Base-by-base conservation (phyloP, 108 stramenopile genomes). In the Seminavis robusta region DNA sequence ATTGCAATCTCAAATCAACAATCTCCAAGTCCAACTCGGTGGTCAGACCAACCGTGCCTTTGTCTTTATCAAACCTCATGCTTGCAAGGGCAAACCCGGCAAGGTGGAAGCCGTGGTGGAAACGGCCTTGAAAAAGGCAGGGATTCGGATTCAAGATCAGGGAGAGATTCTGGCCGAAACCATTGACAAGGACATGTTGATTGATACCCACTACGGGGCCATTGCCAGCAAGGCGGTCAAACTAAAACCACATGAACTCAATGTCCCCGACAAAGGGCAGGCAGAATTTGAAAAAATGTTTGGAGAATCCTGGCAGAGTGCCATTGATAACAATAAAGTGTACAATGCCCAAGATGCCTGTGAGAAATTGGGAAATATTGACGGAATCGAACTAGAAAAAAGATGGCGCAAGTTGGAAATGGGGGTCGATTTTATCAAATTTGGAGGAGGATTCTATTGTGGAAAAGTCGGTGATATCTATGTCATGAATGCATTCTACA, bases 401-500 rank as follows among this genome's bases (percentile, higher is more conserved):
- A n/a, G n/a, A n/a, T 69, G 68, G 68, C 44, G 42, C 47, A 61
- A 69, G 32, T 31, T 69, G 7, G 62, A 33, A 61, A 71, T 36
- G 7, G 90, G 84, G 43, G 72, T 59, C 51, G 40, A 56, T 47
- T 76, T 62, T 4, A 92, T 94, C 47, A 94, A 94, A 61, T 85
- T 91, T 49, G 93, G 93, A 37, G 93, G 93, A 43, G 93, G 93
- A 57, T 91, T 90, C 50, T 94, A 94, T 69, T 86, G 85, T 54
- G 92, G 92, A 25, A 82, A 83, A 47, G 80, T 67, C 33, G 61
- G 74, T 44, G 53, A 60, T 37, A 71, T 91, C 47, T 94, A 90
- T 56, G 77, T 86, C 42, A 85, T 94, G 71, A 94, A 94, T 73
- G 93, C 80, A 56, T 94, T 94, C 77, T 90, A 86, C 74, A 90